phyloP scores from a whole-genome alignment of 2,329 filamentous ascomycete species.

The Clonostachys rosea region DNA sequence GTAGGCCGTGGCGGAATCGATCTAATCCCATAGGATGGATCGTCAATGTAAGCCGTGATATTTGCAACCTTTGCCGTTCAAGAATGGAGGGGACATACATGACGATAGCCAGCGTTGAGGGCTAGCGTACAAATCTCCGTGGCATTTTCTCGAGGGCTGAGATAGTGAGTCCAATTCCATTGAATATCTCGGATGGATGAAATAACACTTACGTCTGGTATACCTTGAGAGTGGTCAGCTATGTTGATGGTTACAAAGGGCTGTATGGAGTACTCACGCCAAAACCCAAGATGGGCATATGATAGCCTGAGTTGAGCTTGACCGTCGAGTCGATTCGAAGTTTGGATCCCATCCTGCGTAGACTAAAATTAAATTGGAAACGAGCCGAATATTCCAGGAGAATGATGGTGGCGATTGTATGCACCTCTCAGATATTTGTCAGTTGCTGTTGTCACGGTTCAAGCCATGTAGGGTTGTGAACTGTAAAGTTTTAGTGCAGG shows the following conservation, averaged over 20 bases:
- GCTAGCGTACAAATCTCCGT: constrained; percentile 36
- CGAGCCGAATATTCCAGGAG: no score
- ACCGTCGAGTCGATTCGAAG: constrained; percentile 39
- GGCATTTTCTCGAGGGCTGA: constrained; percentile 19
- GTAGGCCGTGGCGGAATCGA: constrained; percentile 50
- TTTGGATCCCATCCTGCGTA: constrained; percentile 35
- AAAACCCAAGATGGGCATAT: constrained; percentile 47
- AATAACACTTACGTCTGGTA: constrained; percentile 41
- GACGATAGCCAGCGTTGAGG: constrained; percentile 46
- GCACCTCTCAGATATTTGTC: no score
- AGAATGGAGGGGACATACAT: constrained; percentile 25
- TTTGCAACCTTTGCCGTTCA: neutral
- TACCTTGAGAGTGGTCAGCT: constrained; percentile 26
- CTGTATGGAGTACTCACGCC: constrained; percentile 34
- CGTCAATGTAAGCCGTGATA: neutral
- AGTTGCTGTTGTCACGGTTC: no score
- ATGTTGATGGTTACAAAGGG: neutral
- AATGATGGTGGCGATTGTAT: no score
- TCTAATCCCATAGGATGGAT: constrained; percentile 17
- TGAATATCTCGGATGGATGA: neutral
- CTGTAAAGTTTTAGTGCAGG: no score
- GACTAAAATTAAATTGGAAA: no score
- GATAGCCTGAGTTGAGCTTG: constrained; percentile 50
- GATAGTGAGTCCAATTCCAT: constrained; percentile 1
- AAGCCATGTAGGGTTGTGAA: no score